These are phyloP conservation scores for Boletus mariae DNA, from an alignment of 1,284 basidiomycete species.

Conservation along the genomic window DNA sequence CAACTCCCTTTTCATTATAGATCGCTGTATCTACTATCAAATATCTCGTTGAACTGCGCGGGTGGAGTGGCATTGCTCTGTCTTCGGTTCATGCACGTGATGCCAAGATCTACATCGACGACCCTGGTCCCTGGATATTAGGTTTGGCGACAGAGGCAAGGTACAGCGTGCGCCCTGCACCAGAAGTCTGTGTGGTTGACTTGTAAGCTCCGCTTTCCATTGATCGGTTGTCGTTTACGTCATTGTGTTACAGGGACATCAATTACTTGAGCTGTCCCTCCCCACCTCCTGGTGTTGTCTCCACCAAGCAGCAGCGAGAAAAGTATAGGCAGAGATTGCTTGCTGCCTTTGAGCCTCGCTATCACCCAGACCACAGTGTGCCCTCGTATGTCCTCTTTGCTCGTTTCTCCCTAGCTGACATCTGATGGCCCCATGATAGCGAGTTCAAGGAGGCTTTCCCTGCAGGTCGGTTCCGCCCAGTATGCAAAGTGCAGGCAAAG, in stretches of 20 bases:
- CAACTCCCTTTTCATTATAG: conserved; percentile 30
- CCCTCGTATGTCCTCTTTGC: conserved; percentile 50
- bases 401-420: not conserved
- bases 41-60: conserved; percentile 90
- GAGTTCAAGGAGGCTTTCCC: conserved; percentile 97
- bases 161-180: conserved; percentile 68
- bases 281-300: conserved; percentile 79
- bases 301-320: conserved; percentile 79
- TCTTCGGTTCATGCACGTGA: conserved; percentile 87
- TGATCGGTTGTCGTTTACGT: not conserved
- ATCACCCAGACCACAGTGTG: conserved; percentile 78
- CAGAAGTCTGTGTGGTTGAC: conserved; percentile 89
- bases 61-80: conserved; percentile 89
- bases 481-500: conserved; percentile 82
- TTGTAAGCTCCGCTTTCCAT: conserved; percentile 52
- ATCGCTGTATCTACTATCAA: conserved; percentile 86
- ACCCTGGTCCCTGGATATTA: conserved; percentile 90
- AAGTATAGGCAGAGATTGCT: conserved; percentile 77
- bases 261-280: conserved; percentile 84
- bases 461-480: conserved; percentile 78
- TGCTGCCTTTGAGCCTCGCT: conserved; percentile 77
- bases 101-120: conserved; percentile 85
- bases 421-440: conserved; percentile 35
- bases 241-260: conserved; percentile 60
- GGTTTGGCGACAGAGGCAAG: conserved; percentile 85